phyloP scores from a whole-genome alignment of 129 eudicot species.

The Flaveria sonorensis region DNA sequence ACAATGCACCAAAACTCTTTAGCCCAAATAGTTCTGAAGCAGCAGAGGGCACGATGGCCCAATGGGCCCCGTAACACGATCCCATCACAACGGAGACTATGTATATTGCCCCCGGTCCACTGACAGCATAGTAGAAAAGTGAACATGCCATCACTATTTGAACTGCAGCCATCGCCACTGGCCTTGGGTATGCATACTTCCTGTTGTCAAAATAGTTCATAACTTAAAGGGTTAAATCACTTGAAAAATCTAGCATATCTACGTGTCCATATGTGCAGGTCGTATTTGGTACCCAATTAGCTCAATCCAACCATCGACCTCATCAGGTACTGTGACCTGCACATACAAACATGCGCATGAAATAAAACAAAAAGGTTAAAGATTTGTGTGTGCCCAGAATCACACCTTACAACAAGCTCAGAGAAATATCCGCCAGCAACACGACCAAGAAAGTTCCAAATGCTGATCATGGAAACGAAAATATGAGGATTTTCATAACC shows the following conservation, averaged over 20 bases:
- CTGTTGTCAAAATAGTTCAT: constrained; percentile 30
- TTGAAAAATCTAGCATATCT: not conserved
- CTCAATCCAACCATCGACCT: not conserved
- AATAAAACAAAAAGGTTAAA: not conserved
- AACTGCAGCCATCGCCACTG: constrained; percentile 75
- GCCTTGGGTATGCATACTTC: constrained; percentile 76
- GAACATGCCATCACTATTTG: constrained; percentile 66
- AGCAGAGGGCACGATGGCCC: constrained; percentile 90
- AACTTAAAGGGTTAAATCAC: not conserved
- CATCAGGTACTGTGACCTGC: not conserved
- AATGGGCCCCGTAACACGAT: constrained; percentile 74
- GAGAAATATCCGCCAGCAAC: constrained; percentile 84
- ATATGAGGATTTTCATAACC: constrained; percentile 63
- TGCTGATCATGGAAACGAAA: constrained; percentile 79
- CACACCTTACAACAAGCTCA: constrained; percentile 60
- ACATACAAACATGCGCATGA: not conserved
- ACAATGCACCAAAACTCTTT: constrained; percentile 70
- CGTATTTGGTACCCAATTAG: not conserved
- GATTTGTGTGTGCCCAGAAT: not conserved
- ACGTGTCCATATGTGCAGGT: not conserved
- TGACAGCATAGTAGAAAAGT: constrained; percentile 61
- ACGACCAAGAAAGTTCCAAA: constrained; percentile 86
- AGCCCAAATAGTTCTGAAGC: constrained; percentile 73
- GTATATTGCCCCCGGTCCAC: constrained; percentile 63
- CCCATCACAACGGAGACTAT: constrained; percentile 64